phyloP scores from a whole-genome alignment of 176 grass and related monocot genomes.

The Cenchrus fungigraminus region DNA sequence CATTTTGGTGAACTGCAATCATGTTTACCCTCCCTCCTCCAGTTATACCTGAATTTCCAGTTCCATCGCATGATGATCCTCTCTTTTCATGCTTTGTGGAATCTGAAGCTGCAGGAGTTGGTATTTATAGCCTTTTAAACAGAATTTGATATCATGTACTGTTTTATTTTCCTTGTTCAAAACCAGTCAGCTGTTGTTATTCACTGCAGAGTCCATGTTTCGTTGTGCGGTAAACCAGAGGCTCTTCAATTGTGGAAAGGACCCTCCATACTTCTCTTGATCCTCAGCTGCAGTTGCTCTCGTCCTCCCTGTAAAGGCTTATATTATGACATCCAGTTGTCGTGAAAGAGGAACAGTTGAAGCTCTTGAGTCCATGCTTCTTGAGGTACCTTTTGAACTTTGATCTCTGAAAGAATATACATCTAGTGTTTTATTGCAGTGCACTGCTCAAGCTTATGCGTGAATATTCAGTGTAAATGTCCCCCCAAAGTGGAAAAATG shows the following conservation, averaged over 20 bases:
- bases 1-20: conserved; percentile 82
- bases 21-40: conserved; percentile 52
- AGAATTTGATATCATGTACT: not conserved
- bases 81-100: conserved; percentile 98
- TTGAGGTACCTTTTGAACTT: conserved; percentile 79
- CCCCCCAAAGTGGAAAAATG: no score
- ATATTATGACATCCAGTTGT: conserved; percentile 98
- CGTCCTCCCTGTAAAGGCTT: conserved; percentile 86
- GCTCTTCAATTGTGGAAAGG: conserved; percentile 89
- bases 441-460: no score
- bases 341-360: conserved; percentile 86
- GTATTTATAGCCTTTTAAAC: conserved; percentile 33
- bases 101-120: conserved; percentile 97
- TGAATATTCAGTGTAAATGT: no score
- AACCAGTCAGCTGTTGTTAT: conserved; percentile 94
- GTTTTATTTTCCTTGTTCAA: not conserved
- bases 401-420: conserved; percentile 33
- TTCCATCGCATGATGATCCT: conserved; percentile 91
- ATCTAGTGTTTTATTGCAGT: not conserved
- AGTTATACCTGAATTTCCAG: conserved; percentile 74
- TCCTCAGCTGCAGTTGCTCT: conserved; percentile 90
- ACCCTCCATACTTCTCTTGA: conserved; percentile 94
- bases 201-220: conserved; percentile 94
- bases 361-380: conserved; percentile 93
- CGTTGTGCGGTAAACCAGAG: conserved; percentile 97